A percentile compares a stretch with the other conserved stretches of the same genome.
Evolutionary conservation across 768 basidiomycete genomes (phyloP).

Genomic region (Agrocybe praecox): DNA sequence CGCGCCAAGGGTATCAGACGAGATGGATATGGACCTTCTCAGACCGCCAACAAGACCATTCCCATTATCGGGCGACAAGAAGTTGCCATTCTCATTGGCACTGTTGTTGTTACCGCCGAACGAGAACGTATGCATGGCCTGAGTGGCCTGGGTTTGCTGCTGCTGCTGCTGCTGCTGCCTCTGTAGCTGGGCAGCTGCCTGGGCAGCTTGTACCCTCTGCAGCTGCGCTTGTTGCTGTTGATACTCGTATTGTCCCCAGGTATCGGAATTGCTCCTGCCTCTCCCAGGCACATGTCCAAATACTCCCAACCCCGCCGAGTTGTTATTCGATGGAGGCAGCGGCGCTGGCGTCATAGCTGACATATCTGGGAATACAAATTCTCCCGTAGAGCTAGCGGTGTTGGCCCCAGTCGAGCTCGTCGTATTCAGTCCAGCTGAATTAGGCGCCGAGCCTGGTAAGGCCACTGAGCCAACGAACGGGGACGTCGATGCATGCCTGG

Average conservation of each 20-base stretch:
- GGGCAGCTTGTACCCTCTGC: neutral
- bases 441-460: neutral
- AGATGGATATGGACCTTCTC: slow-evolving; percentile 56
- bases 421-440: neutral
- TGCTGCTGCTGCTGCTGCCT: slow-evolving; percentile 13
- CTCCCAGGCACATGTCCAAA: neutral
- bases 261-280: neutral
- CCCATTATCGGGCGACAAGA: slow-evolving; percentile 33
- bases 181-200: neutral
- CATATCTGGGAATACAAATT: neutral
- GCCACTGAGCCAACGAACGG: neutral
- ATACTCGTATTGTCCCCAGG: neutral
- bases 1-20: slow-evolving; percentile 27
- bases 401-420: neutral
- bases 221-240: neutral
- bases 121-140: slow-evolving; percentile 26
- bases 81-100: slow-evolving; percentile 16
- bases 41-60: slow-evolving; percentile 23
- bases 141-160: slow-evolving; percentile 14
- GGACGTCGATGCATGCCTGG: neutral
- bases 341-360: no score
- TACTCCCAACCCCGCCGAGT: neutral
- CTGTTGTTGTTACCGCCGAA: slow-evolving; percentile 25
- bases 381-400: neutral
- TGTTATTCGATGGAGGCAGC: no score